These are phyloP conservation scores for Puccinia coronata DNA, from an alignment of 1,284 basidiomycete species.

Conservation along the genomic window DNA sequence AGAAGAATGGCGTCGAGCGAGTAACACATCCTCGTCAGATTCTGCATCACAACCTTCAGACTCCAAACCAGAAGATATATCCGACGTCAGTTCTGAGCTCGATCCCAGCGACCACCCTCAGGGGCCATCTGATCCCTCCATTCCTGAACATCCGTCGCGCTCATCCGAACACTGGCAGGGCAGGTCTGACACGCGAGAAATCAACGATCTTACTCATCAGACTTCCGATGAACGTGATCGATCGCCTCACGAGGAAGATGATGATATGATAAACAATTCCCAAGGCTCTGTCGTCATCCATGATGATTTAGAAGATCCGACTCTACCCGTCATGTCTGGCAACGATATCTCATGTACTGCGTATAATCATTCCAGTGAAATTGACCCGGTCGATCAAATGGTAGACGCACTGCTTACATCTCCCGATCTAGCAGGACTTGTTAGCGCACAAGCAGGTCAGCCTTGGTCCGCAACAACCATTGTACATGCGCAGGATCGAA, in stretches of 20 bases:
- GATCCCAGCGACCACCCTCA: background rate
- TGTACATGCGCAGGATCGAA: background rate
- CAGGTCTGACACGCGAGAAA: background rate
- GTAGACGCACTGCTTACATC: slow-evolving; percentile 42
- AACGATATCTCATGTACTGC: background rate
- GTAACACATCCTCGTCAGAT: slow-evolving; percentile 33
- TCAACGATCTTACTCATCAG: background rate
- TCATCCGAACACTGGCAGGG: background rate
- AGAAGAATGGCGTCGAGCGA: slow-evolving; percentile 39
- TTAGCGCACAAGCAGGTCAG: background rate
- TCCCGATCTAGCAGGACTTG: slow-evolving; percentile 42
- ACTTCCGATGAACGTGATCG: background rate
- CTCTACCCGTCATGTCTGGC: background rate
- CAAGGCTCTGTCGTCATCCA: slow-evolving; percentile 34
- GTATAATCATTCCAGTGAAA: slow-evolving; percentile 30
- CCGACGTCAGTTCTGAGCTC: slow-evolving; percentile 21
- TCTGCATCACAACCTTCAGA: slow-evolving; percentile 13
- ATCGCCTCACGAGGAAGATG: background rate
- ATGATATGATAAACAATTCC: slow-evolving; percentile 23
- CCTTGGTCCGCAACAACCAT: background rate
- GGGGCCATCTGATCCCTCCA: background rate
- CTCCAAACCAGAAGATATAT: slow-evolving; percentile 1
- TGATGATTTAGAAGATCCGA: slow-evolving; percentile 4
- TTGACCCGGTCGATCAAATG: slow-evolving; percentile 47
- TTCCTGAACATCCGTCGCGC: background rate